phyloP scores from a whole-genome alignment of 2,329 filamentous ascomycete species.

The Pleoardoris graminearum region DNA sequence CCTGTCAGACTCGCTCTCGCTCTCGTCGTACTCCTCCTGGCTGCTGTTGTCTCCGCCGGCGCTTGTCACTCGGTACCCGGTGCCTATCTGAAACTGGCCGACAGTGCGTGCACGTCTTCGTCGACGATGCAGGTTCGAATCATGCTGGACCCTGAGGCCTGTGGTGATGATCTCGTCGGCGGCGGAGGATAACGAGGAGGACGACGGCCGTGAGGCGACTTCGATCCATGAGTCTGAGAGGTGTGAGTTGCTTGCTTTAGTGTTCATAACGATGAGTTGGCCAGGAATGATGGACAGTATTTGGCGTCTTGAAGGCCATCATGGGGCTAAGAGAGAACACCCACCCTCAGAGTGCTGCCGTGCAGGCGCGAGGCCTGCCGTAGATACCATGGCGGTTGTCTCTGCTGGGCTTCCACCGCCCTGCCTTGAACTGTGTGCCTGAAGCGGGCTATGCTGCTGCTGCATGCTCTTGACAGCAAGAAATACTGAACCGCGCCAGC shows the following conservation, averaged over 20 bases:
- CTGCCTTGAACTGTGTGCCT: conserved; percentile 27
- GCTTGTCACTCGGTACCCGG: conserved; percentile 49
- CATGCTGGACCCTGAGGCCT: conserved; percentile 74
- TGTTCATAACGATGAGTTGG: neutral
- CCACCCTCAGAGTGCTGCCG: conserved; percentile 37
- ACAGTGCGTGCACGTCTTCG: conserved; percentile 50
- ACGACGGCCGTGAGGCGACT: conserved; percentile 87
- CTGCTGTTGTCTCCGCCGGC: conserved; percentile 68
- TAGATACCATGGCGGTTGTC: conserved; percentile 25
- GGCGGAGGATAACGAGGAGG: conserved; percentile 82
- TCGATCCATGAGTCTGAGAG: conserved; percentile 91
- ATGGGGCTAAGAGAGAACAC: neutral
- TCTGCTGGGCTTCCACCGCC: conserved; percentile 19
- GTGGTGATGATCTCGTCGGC: conserved; percentile 91
- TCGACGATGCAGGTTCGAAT: conserved; percentile 65
- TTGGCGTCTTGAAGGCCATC: neutral
- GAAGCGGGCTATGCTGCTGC: conserved; percentile 30
- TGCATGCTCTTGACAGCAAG: conserved; percentile 17
- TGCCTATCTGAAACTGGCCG: conserved; percentile 39
- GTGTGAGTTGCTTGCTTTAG: conserved; percentile 18
- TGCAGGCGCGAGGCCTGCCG: conserved; percentile 20
- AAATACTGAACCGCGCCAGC: neutral
- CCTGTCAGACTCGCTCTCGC: conserved; percentile 83
- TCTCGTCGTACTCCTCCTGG: conserved; percentile 93
- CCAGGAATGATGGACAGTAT: neutral